Evolutionary conservation across 352 stramenopile species (phyloP), one percentile per base, ranked within the genome.

Genomic region (Stephanocyclus meneghinianus): DNA sequence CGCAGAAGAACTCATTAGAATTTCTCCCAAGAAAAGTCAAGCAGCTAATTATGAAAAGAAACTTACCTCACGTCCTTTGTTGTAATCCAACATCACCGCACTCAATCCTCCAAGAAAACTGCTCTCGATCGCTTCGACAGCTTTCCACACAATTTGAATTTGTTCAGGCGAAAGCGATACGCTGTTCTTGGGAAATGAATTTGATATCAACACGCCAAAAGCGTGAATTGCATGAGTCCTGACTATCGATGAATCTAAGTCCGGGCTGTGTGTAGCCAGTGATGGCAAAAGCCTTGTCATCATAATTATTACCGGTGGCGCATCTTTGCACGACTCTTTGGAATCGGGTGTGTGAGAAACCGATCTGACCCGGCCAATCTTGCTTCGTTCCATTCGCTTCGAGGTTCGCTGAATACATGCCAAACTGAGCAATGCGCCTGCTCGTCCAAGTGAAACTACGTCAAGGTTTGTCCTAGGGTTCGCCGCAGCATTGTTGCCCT

Each of bases 261-360:
- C 75, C 16, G 66, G 69, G 21, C 80, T 83, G 55, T 87, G 78
- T 18, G 79, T 86, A 2, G 81, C 60, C 16, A 91, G 70, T 37
- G 83, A 91, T 45, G 87, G 87, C 37, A 94, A 67, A 18, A 94
- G 57, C 71, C 87, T 81, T 50, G 80, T 93, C 76, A 94, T 89
- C 83, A 94, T 94, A 65, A 91, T 89, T 57, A 91, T 83, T 10
- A 88, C 78, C 21, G 85, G 85, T 16, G 89, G 78, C 51, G 64
- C 71, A 37, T 89, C 81, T 3, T 79, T 71, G 30, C 68, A 67
- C 29, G 45, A 32, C 55, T 76, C 37, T 51, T 78, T 73, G 5
- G 45, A 48, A 26, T 69, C 64, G 10, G 61, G 48, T 70, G 71
- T 64, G 32, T 62, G n/a, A 74, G 67, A 56, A 68, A 87, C 73